These are phyloP conservation scores for Peltaster fructicola DNA, from an alignment of 2,329 filamentous ascomycete genomes.

Conservation along the genomic window DNA sequence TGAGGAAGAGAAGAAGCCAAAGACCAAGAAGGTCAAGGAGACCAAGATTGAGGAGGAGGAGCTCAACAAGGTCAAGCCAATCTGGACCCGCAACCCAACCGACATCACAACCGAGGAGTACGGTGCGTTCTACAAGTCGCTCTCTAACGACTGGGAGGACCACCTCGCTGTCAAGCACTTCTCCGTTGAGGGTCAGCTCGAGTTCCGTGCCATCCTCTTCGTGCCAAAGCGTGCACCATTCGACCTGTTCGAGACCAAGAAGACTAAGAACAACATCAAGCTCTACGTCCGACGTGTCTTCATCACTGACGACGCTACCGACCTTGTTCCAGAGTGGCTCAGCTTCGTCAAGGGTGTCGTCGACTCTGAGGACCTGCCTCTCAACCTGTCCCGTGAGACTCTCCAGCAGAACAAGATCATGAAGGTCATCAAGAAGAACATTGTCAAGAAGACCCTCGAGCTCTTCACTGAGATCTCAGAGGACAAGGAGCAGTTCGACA, in stretches of 20 bases:
- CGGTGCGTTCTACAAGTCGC: conserved; percentile 98
- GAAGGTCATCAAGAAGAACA: conserved; percentile 99
- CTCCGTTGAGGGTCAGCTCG: conserved; percentile 99
- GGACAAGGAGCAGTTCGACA: conserved; percentile 99
- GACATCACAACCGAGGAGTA: conserved; percentile 97
- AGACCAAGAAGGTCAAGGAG: conserved; percentile 99
- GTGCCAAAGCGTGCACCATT: conserved; percentile 99
- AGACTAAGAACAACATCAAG: conserved; percentile 99
- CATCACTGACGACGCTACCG: conserved; percentile 98
- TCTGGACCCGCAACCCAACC: conserved; percentile 96
- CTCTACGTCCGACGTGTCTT: conserved; percentile 99
- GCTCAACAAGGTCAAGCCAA: conserved; percentile 99
- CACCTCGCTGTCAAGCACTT: conserved; percentile 99
- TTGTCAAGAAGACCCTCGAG: conserved; percentile 99
- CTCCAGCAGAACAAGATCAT: conserved; percentile 99
- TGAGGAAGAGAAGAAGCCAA: conserved; percentile 75
- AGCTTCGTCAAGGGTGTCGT: conserved; percentile 99
- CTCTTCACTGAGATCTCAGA: conserved; percentile 98
- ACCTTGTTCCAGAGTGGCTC: conserved; percentile 98
- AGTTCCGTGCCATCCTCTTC: conserved; percentile 99
- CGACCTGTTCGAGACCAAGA: conserved; percentile 99
- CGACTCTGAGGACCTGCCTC: conserved; percentile 96
- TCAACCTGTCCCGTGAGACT: conserved; percentile 99
- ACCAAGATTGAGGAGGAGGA: conserved; percentile 97
- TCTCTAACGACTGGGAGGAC: conserved; percentile 99